Evolutionary conservation across 2,329 filamentous ascomycete genomes (phyloP), one percentile per base, ranked within the genome.

Genomic region (Fusarium agapanthi): DNA sequence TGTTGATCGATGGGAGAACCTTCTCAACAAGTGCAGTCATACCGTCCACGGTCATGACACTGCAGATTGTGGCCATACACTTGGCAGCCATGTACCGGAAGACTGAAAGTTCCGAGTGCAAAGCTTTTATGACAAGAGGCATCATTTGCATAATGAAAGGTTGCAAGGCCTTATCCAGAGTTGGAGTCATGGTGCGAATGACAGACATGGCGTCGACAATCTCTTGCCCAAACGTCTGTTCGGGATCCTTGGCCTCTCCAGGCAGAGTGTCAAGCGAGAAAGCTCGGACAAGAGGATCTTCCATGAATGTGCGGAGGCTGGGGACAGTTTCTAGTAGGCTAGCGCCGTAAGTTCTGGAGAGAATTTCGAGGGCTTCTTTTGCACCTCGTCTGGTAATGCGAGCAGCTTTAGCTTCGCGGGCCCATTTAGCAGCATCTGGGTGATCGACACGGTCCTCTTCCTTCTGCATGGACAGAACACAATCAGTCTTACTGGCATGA

Each of bases 41-140:
- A 58, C 94, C 96, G 71, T 97, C 92, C 10, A 98, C 92, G 1
- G 94, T 94, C 75, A 99, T 97, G 74, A 98, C 93, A 80, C 95
- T 99, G 86, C 97, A 99, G 48, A 98, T 92, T 4, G 96, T 99
- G 14, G 96, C 97, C 80, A 99, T 90, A 80, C 96, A 98, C 81
- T 99, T 99, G 1, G 96, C 96, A 30, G 96, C 96, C 83, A 95
- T 96, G 82, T 99, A 99, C 43, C 96, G 90, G 80, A 99, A 94
- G 6, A 99, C 94, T 6, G 96, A 97, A 20, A 98, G 87, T 75
- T 92, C 90, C 26, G 94, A 97, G 76, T 95, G 94, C 47, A 99
- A 86, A 8, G 94, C 95, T 81, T 92, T 95, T 75, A 95, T 93
- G 59, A 99, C 90, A 41, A 95, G 86, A 13, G 95, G 95, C 81